phyloP scores from a whole-genome alignment of 2,329 filamentous ascomycete genomes.

The Curvularia hawaiiensis region DNA sequence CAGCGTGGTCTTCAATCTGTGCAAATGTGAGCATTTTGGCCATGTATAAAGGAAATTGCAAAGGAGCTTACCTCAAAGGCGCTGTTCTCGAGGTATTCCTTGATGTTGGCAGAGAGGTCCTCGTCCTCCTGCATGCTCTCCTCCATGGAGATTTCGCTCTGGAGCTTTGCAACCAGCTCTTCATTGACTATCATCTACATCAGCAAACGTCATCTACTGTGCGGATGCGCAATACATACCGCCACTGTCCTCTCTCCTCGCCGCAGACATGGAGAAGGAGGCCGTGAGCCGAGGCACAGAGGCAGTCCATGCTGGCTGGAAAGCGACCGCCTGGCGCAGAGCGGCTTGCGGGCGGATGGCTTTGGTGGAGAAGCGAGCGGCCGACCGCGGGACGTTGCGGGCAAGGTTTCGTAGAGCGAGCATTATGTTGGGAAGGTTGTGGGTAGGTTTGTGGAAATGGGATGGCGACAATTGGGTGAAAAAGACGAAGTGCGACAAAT shows the following conservation, averaged over 20 bases:
- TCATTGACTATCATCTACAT: slow-evolving; percentile 57
- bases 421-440: slow-evolving; percentile 40
- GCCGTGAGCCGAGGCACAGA: slow-evolving; percentile 42
- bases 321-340: slow-evolving; percentile 41
- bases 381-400: slow-evolving; percentile 52
- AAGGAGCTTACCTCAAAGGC: slow-evolving; percentile 69
- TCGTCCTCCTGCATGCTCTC: slow-evolving; percentile 76
- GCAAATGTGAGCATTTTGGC: slow-evolving; percentile 9
- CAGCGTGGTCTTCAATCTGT: slow-evolving; percentile 73
- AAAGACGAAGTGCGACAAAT: slow-evolving; percentile 14
- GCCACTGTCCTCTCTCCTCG: slow-evolving; percentile 44
- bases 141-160: slow-evolving; percentile 65
- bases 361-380: slow-evolving; percentile 49
- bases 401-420: slow-evolving; percentile 53
- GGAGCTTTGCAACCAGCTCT: slow-evolving; percentile 85
- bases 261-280: slow-evolving; percentile 52
- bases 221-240: slow-evolving; percentile 13
- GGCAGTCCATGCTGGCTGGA: slow-evolving; percentile 42
- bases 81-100: slow-evolving; percentile 86
- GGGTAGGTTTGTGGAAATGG: slow-evolving; percentile 7
- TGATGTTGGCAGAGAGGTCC: slow-evolving; percentile 75
- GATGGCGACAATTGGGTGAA: slow-evolving; percentile 1
- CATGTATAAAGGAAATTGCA: neutral
- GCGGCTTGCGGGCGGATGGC: slow-evolving; percentile 45
- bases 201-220: slow-evolving; percentile 12